Conservation (phyloP, 305 asterid genomes). For the Fraxinus dipetala region DNA sequence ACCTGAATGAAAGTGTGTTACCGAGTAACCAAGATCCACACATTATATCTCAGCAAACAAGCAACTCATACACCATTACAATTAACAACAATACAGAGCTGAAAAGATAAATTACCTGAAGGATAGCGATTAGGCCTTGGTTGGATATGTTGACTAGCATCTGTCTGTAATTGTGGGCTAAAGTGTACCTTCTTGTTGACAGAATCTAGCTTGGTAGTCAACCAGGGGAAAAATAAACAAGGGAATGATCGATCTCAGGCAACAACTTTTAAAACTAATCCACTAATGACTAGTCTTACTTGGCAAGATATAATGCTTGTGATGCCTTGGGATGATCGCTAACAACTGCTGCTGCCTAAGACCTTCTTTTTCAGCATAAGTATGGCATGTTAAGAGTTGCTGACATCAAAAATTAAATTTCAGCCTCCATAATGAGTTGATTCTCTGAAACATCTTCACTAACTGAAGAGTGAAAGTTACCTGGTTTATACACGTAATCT, state of each 20-base stretch:
- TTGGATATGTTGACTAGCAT: slow-evolving; percentile 57
- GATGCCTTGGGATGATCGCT: slow-evolving; percentile 88
- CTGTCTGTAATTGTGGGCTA: slow-evolving; percentile 72
- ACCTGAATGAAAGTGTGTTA: slow-evolving; percentile 40
- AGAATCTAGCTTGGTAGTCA: slow-evolving; percentile 49
- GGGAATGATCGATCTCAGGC: slow-evolving; percentile 18
- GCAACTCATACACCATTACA: slow-evolving; percentile 1
- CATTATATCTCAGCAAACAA: neutral
- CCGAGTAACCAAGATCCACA: neutral
- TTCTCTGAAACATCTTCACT: slow-evolving; percentile 1
- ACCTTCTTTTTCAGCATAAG: slow-evolving; percentile 76
- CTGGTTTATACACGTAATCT: slow-evolving; percentile 71
- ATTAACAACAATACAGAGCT: slow-evolving; percentile 14
- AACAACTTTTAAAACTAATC: neutral
- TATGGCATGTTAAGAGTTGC: slow-evolving; percentile 84
- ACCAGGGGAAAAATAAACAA: slow-evolving; percentile 19
- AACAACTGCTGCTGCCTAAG: slow-evolving; percentile 89
- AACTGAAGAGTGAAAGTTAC: slow-evolving; percentile 31
- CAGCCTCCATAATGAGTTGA: slow-evolving; percentile 28
- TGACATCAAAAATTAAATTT: slow-evolving; percentile 26
- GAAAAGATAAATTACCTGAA: slow-evolving; percentile 48
- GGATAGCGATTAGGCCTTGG: slow-evolving; percentile 60
- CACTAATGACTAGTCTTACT: slow-evolving; percentile 43
- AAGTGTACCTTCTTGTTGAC: slow-evolving; percentile 93
- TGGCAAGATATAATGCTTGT: slow-evolving; percentile 94